A percentile compares a stretch with the other conserved stretches of the same genome.
phyloP scores from a whole-genome alignment of 345 rosid species.

The Camelina hispida region DNA sequence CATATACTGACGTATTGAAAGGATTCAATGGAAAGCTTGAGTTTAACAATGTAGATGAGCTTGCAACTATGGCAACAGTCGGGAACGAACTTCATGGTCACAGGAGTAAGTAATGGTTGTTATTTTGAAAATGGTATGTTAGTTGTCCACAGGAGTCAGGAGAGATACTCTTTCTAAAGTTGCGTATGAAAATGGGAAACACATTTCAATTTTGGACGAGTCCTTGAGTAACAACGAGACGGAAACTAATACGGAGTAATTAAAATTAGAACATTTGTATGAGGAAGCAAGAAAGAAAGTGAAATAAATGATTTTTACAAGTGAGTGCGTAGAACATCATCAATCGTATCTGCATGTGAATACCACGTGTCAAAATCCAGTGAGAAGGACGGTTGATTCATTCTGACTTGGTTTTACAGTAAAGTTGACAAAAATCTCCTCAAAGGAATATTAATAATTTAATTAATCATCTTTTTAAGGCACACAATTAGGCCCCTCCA shows the following conservation, averaged over 20 bases:
- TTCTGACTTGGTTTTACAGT: neutral
- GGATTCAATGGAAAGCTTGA: too few relatives aligned
- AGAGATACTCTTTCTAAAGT: neutral
- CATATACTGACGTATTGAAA: too few relatives aligned
- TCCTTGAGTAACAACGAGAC: neutral
- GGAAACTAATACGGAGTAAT: neutral
- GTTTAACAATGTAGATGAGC: too few relatives aligned
- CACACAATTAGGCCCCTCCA: constrained; percentile 12
- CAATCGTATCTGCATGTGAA: constrained; percentile 36
- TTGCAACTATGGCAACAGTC: too few relatives aligned
- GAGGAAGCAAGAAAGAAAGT: neutral
- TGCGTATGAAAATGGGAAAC: constrained; percentile 63
- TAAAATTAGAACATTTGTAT: too few relatives aligned
- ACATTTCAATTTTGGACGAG: neutral
- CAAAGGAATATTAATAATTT: neutral
- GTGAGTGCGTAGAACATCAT: constrained; percentile 16
- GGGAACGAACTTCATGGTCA: too few relatives aligned
- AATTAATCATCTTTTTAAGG: neutral
- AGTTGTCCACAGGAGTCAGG: neutral
- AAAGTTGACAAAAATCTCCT: constrained; percentile 7
- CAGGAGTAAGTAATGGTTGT: too few relatives aligned
- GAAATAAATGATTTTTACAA: neutral
- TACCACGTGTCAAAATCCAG: constrained; percentile 43
- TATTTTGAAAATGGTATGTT: neutral
- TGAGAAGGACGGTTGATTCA: constrained; percentile 17